Percentiles rank a stretch among this genome's conserved stretches.
Conservation (phyloP, 345 rosid genomes). For the Hibiscus trionum region DNA sequence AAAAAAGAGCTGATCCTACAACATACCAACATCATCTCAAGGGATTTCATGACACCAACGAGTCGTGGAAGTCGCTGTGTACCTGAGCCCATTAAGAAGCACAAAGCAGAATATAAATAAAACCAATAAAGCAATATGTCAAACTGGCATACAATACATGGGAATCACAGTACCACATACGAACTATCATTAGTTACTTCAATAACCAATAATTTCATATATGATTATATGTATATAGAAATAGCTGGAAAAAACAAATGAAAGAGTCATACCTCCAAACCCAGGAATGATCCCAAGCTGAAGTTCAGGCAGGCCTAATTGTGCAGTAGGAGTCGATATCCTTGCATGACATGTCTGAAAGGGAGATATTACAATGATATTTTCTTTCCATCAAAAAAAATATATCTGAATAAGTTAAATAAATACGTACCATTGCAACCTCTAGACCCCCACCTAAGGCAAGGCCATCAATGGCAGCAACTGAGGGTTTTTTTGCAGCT, state of each 20-base stretch:
- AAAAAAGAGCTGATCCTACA: conserved; percentile 12
- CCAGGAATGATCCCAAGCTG: conserved; percentile 93
- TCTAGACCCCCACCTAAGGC: conserved; percentile 99
- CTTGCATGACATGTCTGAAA: conserved; percentile 86
- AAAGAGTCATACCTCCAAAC: conserved; percentile 67
- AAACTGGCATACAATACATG: background rate
- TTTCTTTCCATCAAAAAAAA: background rate
- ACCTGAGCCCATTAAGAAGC: conserved; percentile 46
- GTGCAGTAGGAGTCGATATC: conserved; percentile 69
- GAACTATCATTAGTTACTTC: background rate
- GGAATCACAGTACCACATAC: background rate
- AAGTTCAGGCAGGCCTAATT: conserved; percentile 87
- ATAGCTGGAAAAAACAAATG: background rate
- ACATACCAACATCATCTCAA: conserved; percentile 96
- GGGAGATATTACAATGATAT: conserved; percentile 10
- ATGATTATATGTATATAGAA: background rate
- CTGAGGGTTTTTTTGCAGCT: conserved; percentile 88
- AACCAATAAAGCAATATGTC: background rate
- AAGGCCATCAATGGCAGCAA: conserved; percentile 97
- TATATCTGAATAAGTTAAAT: background rate
- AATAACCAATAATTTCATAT: background rate
- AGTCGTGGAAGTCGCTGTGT: conserved; percentile 99
- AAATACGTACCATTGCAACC: conserved; percentile 68
- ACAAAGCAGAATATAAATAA: background rate
- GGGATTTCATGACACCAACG: conserved; percentile 84